Conservation (phyloP, 2,329 filamentous ascomycete genomes). For the Westerdykella ornata region DNA sequence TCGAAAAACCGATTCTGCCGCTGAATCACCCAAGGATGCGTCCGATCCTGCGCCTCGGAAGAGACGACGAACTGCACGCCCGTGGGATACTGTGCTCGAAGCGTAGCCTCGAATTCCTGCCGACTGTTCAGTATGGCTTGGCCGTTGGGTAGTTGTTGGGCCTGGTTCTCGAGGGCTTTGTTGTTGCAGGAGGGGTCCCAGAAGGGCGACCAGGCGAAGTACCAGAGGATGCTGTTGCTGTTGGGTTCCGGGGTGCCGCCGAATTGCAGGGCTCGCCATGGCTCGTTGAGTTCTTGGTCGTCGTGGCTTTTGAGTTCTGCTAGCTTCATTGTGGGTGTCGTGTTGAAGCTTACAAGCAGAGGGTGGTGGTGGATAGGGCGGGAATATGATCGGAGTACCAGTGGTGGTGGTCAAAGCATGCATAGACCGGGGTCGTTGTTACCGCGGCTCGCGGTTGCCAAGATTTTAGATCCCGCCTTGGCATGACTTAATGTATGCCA, state of each 20-base stretch:
- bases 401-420: too few relatives aligned
- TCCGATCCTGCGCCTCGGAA: constrained; percentile 50
- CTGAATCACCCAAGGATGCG: constrained; percentile 54
- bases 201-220: constrained; percentile 58
- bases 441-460: too few relatives aligned
- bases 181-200: constrained; percentile 58
- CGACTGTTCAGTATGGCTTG: constrained; percentile 49
- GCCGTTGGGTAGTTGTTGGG: constrained; percentile 44
- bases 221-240: constrained; percentile 47
- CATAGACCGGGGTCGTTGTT: too few relatives aligned
- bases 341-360: too few relatives aligned
- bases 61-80: constrained; percentile 56
- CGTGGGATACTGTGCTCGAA: constrained; percentile 44
- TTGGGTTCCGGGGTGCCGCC: constrained; percentile 13
- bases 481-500: too few relatives aligned
- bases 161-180: constrained; percentile 47
- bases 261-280: constrained; percentile 5
- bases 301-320: constrained; percentile 13
- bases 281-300: constrained; percentile 26
- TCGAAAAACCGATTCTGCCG: constrained; percentile 43
- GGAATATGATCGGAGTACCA: too few relatives aligned
- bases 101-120: constrained; percentile 49
- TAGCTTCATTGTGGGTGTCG: too few relatives aligned
- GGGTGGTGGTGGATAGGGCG: background rate
- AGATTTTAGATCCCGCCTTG: too few relatives aligned